phyloP scores from a whole-genome alignment of 371 early-diverging fungal species.

The Phascolomyces articulosus region DNA sequence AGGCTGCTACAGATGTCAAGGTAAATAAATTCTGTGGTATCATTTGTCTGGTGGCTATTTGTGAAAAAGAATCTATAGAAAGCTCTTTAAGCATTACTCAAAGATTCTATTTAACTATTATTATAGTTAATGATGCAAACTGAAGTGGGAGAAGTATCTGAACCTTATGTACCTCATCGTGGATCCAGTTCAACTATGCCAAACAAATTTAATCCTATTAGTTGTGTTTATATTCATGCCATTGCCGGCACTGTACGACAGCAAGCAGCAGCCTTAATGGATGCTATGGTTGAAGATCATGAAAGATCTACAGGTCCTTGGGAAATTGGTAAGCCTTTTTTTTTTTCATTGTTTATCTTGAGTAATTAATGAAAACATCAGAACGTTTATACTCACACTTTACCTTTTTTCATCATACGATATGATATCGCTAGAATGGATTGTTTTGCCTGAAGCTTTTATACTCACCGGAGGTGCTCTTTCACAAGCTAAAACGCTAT shows the following conservation, averaged over 20 bases:
- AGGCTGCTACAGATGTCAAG: slow-evolving; percentile 25
- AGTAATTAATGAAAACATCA: too few species aligned
- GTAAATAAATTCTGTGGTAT: background rate
- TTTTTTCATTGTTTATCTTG: background rate
- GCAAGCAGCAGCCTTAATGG: slow-evolving; percentile 22
- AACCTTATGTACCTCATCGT: slow-evolving; percentile 23
- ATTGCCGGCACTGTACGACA: slow-evolving; percentile 25
- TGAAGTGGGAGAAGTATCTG: slow-evolving; percentile 28
- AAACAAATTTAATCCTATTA: slow-evolving; percentile 27
- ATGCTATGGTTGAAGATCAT: slow-evolving; percentile 26
- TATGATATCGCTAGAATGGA: slow-evolving; percentile 15
- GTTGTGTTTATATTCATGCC: slow-evolving; percentile 26
- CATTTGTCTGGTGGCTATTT: too few species aligned
- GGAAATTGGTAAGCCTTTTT: slow-evolving; percentile 22
- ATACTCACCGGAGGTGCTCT: slow-evolving; percentile 22
- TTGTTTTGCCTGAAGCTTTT: slow-evolving; percentile 25
- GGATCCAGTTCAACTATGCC: slow-evolving; percentile 30
- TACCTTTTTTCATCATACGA: too few species aligned
- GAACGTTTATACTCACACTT: too few species aligned
- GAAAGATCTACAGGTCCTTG: slow-evolving; percentile 25
- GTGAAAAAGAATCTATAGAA: too few species aligned
- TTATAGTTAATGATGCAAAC: slow-evolving; percentile 29
- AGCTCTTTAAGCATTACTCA: too few species aligned
- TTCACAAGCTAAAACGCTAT: slow-evolving; percentile 13
- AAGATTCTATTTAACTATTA: too few species aligned